Evolutionary conservation across 2,329 filamentous ascomycete species (phyloP).

Genomic region (Grosmannia penicillata): DNA sequence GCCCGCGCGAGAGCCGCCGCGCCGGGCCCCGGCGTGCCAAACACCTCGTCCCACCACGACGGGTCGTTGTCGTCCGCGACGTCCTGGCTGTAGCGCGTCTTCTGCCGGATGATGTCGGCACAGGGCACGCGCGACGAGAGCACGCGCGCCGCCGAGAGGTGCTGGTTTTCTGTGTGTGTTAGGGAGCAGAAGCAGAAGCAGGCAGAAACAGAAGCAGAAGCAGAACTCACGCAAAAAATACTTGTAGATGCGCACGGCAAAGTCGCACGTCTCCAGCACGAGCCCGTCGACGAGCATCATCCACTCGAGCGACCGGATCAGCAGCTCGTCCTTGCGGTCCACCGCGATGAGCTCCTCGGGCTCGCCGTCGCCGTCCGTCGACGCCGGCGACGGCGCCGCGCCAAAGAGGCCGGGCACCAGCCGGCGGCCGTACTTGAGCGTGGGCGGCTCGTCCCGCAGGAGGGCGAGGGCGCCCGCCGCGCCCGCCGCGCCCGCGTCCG

Average conservation of each 20-base stretch:
- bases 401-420: conserved; percentile 60
- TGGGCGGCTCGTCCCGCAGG: conserved; percentile 30
- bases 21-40: conserved; percentile 12
- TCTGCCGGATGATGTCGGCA: conserved; percentile 28
- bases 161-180: conserved; percentile 25
- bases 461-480: conserved; percentile 35
- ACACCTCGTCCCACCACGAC: conserved; percentile 19
- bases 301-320: conserved; percentile 78
- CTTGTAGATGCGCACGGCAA: conserved; percentile 60
- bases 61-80: conserved; percentile 20
- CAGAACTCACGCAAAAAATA: conserved; percentile 64
- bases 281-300: conserved; percentile 53
- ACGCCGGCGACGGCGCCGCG: conserved; percentile 41
- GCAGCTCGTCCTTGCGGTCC: conserved; percentile 47
- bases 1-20: conserved; percentile 15
- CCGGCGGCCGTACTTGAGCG: conserved; percentile 44
- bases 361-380: conserved; percentile 17
- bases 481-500: conserved; percentile 16
- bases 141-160: conserved; percentile 38
- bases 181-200: conserved; percentile 1
- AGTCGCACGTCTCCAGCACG: conserved; percentile 19
- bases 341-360: conserved; percentile 18
- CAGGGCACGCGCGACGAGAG: conserved; percentile 37
- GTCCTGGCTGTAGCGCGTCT: conserved; percentile 18
- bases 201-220: conserved; percentile 2